Percentiles rank a stretch among this genome's conserved stretches.
Evolutionary conservation across 139 green algal species (phyloP).

Genomic region (Coccomyxa sp.): DNA sequence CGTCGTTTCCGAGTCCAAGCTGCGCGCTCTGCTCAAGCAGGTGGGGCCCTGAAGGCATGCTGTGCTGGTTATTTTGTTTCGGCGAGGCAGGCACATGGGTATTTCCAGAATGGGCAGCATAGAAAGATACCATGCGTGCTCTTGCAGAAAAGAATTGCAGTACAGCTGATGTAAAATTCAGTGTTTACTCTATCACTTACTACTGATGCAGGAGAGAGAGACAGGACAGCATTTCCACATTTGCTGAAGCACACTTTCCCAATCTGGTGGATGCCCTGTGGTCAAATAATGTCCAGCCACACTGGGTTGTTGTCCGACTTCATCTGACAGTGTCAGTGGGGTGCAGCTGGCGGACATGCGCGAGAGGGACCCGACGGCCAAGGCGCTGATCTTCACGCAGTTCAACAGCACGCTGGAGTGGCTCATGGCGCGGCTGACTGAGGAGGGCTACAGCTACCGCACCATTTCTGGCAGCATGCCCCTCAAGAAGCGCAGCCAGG

Average conservation of each 20-base stretch:
- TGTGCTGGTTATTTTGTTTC: not conserved
- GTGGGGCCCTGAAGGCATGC: not conserved
- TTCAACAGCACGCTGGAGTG: slow-evolving; percentile 51
- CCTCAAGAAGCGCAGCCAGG: slow-evolving; percentile 43
- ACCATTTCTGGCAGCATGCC: slow-evolving; percentile 61
- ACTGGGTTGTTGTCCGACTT: not conserved
- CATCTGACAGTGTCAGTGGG: too few relatives aligned
- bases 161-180: too few relatives aligned
- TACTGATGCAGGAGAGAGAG: too few relatives aligned
- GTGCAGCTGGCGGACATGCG: slow-evolving; percentile 59
- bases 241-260: not conserved
- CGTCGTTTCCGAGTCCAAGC: slow-evolving; percentile 50
- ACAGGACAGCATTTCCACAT: too few relatives aligned
- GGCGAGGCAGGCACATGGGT: too few relatives aligned
- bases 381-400: slow-evolving; percentile 76
- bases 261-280: not conserved
- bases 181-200: too few relatives aligned
- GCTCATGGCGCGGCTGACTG: slow-evolving; percentile 43
- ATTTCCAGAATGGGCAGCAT: too few relatives aligned
- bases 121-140: too few relatives aligned
- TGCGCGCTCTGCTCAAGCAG: slow-evolving; percentile 51
- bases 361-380: slow-evolving; percentile 41
- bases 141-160: too few relatives aligned
- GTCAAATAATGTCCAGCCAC: too few relatives aligned
- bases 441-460: slow-evolving; percentile 51